phyloP scores from a whole-genome alignment of 495 filamentous ascomycete genomes.

The Cairneyella variabilis region DNA sequence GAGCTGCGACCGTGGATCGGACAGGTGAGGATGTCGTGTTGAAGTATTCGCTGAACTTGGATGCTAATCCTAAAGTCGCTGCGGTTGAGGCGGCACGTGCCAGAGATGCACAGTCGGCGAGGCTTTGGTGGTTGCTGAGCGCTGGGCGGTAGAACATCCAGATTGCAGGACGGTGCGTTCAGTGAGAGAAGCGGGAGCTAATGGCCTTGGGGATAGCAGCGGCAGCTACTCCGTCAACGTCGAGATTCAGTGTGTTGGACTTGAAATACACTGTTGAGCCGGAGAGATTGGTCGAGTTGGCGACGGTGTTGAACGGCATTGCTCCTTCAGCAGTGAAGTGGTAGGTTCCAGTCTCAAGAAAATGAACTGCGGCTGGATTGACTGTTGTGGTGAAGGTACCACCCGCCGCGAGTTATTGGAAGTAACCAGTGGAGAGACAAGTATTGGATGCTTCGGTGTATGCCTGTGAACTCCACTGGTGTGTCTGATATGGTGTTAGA shows the following conservation, averaged over 20 bases:
- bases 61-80: slow-evolving; percentile 42
- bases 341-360: slow-evolving; percentile 48
- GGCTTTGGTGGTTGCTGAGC: slow-evolving; percentile 14
- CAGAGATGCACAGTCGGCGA: slow-evolving; percentile 40
- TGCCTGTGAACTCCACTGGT: slow-evolving; percentile 53
- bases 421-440: slow-evolving; percentile 45
- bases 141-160: slow-evolving; percentile 43
- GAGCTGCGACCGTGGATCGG: slow-evolving; percentile 46
- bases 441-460: slow-evolving; percentile 46
- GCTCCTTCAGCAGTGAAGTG: slow-evolving; percentile 44
- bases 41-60: slow-evolving; percentile 59
- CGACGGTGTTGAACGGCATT: slow-evolving; percentile 46
- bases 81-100: slow-evolving; percentile 51
- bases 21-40: slow-evolving; percentile 44
- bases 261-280: slow-evolving; percentile 38
- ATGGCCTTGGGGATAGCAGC: slow-evolving; percentile 36
- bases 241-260: slow-evolving; percentile 43
- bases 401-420: slow-evolving; percentile 53
- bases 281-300: slow-evolving; percentile 40
- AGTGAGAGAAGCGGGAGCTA: slow-evolving; percentile 36
- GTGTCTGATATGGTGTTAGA: slow-evolving; percentile 30
- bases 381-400: slow-evolving; percentile 52
- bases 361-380: slow-evolving; percentile 53
- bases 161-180: slow-evolving; percentile 47
- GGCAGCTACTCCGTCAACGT: slow-evolving; percentile 48